Evolutionary conservation across 1,139 yeast genomes (phyloP).

Genomic region (Candida anutae): DNA sequence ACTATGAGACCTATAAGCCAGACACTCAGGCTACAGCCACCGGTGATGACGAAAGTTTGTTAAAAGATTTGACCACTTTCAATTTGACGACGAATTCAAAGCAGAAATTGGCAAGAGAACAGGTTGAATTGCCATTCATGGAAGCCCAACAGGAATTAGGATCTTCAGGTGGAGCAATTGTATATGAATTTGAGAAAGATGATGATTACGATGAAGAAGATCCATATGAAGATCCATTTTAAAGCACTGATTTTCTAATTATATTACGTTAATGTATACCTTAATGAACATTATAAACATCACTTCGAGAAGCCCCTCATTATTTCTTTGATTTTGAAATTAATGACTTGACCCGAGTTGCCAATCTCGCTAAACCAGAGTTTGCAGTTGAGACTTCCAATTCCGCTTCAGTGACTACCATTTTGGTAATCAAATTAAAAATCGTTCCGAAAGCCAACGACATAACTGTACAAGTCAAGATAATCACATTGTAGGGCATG

Average conservation of each 20-base stretch:
- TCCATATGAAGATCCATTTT: constrained; percentile 94
- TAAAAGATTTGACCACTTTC: constrained; percentile 78
- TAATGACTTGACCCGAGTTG: constrained; percentile 5
- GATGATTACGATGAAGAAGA: constrained; percentile 97
- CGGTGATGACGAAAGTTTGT: constrained; percentile 31
- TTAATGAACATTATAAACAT: neutral
- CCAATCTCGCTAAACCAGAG: constrained; percentile 14
- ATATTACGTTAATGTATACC: constrained; percentile 6
- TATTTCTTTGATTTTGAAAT: constrained; percentile 4
- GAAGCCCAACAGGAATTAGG: constrained; percentile 78
- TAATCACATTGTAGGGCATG: constrained; percentile 97
- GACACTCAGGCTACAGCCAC: constrained; percentile 9
- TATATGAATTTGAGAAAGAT: constrained; percentile 77
- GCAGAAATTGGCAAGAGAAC: constrained; percentile 72
- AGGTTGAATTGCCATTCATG: constrained; percentile 81
- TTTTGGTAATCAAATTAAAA: constrained; percentile 70
- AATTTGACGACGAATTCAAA: constrained; percentile 67
- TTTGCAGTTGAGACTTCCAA: constrained; percentile 38
- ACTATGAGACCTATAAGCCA: constrained; percentile 32
- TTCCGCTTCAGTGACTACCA: constrained; percentile 71
- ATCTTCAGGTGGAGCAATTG: constrained; percentile 78
- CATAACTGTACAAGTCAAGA: constrained; percentile 88
- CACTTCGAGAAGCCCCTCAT: neutral
- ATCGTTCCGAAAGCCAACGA: constrained; percentile 86
- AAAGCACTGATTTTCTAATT: neutral